phyloP scores from a whole-genome alignment of 75 land plant genomes.

The Cupressus sempervirens region DNA sequence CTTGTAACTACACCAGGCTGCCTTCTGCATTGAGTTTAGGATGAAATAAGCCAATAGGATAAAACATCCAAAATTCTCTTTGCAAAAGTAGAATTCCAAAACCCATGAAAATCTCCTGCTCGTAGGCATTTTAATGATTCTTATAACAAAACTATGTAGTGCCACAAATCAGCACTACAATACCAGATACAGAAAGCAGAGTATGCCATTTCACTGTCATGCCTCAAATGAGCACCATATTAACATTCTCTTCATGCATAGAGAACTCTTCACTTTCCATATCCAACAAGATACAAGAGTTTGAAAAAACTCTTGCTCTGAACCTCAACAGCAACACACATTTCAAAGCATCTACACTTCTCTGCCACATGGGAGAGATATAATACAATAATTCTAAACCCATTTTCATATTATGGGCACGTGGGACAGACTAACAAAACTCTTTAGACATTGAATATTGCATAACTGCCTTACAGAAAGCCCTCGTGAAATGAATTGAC shows the following conservation, averaged over 20 bases:
- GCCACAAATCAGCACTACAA: neutral
- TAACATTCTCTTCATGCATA: conserved; percentile 5
- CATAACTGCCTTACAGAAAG: conserved; percentile 13
- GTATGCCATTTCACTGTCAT: neutral
- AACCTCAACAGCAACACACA: conserved; percentile 1
- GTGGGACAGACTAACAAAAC: conserved; percentile 2
- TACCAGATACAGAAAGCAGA: neutral
- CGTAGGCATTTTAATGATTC: conserved; percentile 1
- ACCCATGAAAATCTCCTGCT: neutral
- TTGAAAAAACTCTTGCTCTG: neutral
- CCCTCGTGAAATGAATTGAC: conserved; percentile 7
- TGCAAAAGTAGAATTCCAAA: neutral
- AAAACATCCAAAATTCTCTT: neutral
- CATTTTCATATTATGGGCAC: neutral
- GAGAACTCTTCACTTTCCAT: neutral
- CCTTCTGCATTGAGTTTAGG: neutral
- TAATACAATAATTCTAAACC: conserved; percentile 7
- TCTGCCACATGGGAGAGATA: conserved; percentile 10
- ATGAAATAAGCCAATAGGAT: neutral
- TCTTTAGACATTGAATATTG: conserved; percentile 9
- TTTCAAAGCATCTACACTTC: conserved; percentile 9
- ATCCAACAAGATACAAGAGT: conserved; percentile 11
- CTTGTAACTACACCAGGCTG: neutral
- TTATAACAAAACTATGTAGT: neutral
- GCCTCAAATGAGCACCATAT: too few species aligned